A percentile compares a stretch with the other conserved stretches of the same genome.
phyloP scores from a whole-genome alignment of 257 asterid species.

The Euphrasia confusa region DNA sequence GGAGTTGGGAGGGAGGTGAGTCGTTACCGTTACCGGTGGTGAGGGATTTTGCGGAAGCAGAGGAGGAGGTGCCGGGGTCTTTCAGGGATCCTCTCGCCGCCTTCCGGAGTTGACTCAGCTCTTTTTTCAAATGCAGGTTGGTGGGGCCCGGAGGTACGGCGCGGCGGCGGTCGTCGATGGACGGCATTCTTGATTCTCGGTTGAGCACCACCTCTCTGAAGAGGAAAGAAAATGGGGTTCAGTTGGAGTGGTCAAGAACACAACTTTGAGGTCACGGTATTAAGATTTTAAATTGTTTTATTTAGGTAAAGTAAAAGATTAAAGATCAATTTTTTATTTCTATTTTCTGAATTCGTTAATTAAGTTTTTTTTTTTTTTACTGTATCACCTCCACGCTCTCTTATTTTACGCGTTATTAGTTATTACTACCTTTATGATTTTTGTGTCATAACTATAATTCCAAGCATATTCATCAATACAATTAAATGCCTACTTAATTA shows the following conservation, averaged over 20 bases:
- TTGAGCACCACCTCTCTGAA: neutral
- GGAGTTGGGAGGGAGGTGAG: too few species aligned
- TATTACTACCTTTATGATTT: too few species aligned
- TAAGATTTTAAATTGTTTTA: too few species aligned
- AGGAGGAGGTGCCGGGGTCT: conserved; percentile 82
- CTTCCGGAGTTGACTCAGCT: conserved; percentile 66
- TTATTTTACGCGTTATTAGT: too few species aligned
- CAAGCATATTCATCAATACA: too few species aligned
- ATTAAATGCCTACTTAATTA: too few species aligned
- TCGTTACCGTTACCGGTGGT: conserved; percentile 12
- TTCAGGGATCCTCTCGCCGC: conserved; percentile 51
- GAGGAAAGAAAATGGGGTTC: neutral
- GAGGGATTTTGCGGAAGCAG: conserved; percentile 52
- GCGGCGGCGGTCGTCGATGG: conserved; percentile 32
- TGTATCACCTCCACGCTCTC: too few species aligned
- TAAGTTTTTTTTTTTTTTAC: too few species aligned
- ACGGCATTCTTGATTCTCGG: neutral
- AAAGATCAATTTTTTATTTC: too few species aligned
- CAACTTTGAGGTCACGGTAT: neutral
- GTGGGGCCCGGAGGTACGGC: conserved; percentile 32
- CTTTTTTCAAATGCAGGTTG: conserved; percentile 78
- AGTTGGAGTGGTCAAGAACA: neutral
- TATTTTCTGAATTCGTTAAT: too few species aligned
- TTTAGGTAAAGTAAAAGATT: too few species aligned
- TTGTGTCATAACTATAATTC: too few species aligned